Base-by-base conservation (phyloP, 176 grass and related monocot species). In the Cocos nucifera region DNA sequence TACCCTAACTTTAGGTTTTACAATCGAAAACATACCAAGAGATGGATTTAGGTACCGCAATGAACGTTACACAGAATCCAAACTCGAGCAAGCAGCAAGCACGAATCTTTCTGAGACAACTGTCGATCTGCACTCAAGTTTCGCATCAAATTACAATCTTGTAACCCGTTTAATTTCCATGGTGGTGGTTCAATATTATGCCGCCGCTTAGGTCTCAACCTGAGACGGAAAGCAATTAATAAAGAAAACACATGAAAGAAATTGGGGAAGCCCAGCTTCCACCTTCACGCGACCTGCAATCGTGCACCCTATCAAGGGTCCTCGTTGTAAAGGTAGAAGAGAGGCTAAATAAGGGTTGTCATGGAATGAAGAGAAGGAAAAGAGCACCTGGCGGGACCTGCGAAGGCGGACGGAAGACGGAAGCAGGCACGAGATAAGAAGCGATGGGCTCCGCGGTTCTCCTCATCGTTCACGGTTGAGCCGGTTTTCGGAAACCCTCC, bases 201-300 rank as follows among this genome's bases (percentile, higher is more conserved):
- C 6, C 8, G 6, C 1, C 0, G 5, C 30, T 32, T 30, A 4
- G 15, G 4, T 30, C 6, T 28, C 16, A 4, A 60, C 32, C 58
- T 60, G 0, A 16, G 30, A 8, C 30, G 1, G 30, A 60, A 55
- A 9, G 1, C 14, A 29, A 17, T 2, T 7, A 22, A 22, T 23
- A 27, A 57, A 14, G 18, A 23, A 35, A 15, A 65, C n/a, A 65
- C 23, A 54, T 48, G 30, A 32, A 7, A 32, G 0, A 32, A 32
- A 32, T 32, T 32, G 30, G 6, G 30, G 30, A 32, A 6, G 30
- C 87, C 69, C 22, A 22, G 1, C 22, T 22, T 22, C 22, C 22
- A 22, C 0, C 22, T 22, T 2, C 22, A 96, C 17, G 61, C 80
- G 86, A 17, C 91, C 91, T 16, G 86, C 83, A 69, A 95, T 87